Conservation (phyloP, 768 basidiomycete species). For the Baorangia bicolor region DNA sequence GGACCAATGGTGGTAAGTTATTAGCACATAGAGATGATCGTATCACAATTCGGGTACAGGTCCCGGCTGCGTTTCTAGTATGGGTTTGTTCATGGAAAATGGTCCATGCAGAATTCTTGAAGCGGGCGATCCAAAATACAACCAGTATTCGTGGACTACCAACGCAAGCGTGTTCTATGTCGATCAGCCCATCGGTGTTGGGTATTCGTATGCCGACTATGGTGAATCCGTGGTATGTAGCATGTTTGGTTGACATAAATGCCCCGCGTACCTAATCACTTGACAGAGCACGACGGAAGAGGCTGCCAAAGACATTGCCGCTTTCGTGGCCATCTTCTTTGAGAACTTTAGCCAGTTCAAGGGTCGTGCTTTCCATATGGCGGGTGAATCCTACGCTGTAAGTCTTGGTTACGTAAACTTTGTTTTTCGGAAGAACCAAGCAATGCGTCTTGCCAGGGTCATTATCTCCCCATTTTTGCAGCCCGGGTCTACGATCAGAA, state of each 20-base stretch:
- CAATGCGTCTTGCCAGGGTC: constrained; percentile 34
- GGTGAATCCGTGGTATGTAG: constrained; percentile 35
- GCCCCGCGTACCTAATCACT: background rate
- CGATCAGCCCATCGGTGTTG: constrained; percentile 42
- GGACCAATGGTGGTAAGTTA: constrained; percentile 49
- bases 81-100: constrained; percentile 65
- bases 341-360: constrained; percentile 68
- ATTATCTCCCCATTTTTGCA: constrained; percentile 48
- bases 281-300: constrained; percentile 56
- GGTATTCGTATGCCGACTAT: constrained; percentile 43
- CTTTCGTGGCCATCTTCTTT: constrained; percentile 69
- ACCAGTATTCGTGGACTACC: constrained; percentile 54
- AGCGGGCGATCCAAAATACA: constrained; percentile 43
- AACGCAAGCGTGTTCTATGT: constrained; percentile 51
- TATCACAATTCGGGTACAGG: constrained; percentile 11
- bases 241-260: constrained; percentile 3
- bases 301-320: constrained; percentile 63
- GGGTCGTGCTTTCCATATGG: constrained; percentile 57
- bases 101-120: constrained; percentile 18
- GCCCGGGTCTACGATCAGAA: constrained; percentile 47
- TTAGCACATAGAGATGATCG: background rate
- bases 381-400: constrained; percentile 55
- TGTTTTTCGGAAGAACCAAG: background rate
- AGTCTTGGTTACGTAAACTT: background rate
- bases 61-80: constrained; percentile 54